Conservation (phyloP, 225 moss, liverwort and hornwort species). For the Pseudisothecium myosuroides region DNA sequence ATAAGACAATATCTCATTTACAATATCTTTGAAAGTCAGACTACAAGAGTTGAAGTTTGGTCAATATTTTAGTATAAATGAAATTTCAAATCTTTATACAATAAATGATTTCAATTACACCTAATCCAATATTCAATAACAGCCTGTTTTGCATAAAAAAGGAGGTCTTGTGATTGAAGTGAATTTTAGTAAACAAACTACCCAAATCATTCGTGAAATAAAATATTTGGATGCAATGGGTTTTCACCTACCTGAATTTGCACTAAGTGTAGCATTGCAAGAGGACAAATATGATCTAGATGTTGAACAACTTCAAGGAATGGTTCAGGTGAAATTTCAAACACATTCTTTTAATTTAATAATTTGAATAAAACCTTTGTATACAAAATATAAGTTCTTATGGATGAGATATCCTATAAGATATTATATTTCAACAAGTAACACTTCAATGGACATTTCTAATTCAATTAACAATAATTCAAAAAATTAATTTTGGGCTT, state of each 20-base stretch:
- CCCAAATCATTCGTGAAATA: conserved; percentile 69
- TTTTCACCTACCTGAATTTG: conserved; percentile 69
- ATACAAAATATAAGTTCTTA: background rate
- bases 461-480: background rate
- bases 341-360: no score
- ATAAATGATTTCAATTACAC: accelerated
- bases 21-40: no score
- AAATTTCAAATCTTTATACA: background rate
- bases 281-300: conserved; percentile 63
- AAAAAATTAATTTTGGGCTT: no score
- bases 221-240: conserved; percentile 89
- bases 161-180: conserved; percentile 46
- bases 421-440: background rate
- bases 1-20: no score
- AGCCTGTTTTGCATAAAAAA: conserved; percentile 52
- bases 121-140: background rate
- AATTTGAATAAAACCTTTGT: background rate
- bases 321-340: conserved; percentile 48
- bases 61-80: no score
- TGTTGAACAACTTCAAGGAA: conserved; percentile 55
- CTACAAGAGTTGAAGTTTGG: background rate
- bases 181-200: conserved; percentile 42
- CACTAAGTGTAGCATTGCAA: conserved; percentile 73
- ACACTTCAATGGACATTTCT: background rate
- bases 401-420: background rate